Conservation (phyloP, 805 yeast genomes). For the Wickerhamiella galacta region DNA sequence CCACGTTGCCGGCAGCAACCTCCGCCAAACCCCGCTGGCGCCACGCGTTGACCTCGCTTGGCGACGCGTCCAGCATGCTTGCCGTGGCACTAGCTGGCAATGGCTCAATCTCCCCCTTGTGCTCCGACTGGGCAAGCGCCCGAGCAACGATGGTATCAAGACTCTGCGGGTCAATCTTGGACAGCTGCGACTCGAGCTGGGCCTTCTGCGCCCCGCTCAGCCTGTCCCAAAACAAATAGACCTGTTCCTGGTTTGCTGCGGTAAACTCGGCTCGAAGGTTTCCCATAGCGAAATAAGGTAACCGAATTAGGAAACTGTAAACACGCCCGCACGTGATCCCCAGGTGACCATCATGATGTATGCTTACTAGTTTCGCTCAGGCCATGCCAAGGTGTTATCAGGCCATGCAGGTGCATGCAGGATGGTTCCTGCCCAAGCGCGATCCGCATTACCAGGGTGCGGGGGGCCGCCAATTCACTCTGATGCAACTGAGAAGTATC, state of each 20-base stretch:
- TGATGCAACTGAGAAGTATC: no score
- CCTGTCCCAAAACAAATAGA: slow-evolving; percentile 23
- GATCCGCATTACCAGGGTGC: no score
- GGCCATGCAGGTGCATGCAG: no score
- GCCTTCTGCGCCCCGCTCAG: slow-evolving; percentile 16
- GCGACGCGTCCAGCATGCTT: slow-evolving; percentile 18
- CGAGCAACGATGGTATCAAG: slow-evolving; percentile 18
- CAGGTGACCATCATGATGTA: no score
- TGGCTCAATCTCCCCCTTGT: slow-evolving; percentile 13
- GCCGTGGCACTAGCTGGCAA: slow-evolving; percentile 20
- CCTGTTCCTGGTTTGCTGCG: slow-evolving; percentile 26
- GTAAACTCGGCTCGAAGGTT: slow-evolving; percentile 14
- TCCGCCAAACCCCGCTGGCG: slow-evolving; percentile 44
- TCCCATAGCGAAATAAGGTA: no score
- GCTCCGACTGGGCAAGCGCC: slow-evolving; percentile 5
- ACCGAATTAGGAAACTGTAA: no score
- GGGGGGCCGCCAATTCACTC: no score
- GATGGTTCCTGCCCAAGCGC: no score
- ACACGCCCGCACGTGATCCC: no score
- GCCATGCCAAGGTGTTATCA: no score
- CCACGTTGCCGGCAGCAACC: slow-evolving; percentile 58
- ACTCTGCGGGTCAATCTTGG: slow-evolving; percentile 22
- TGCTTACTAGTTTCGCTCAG: no score
- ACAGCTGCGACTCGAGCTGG: slow-evolving; percentile 21
- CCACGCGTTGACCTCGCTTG: slow-evolving; percentile 27